Evolutionary conservation across 2,329 filamentous ascomycete species (phyloP), one percentile per base, ranked within the genome.

Genomic region (Fusarium subglutinans): DNA sequence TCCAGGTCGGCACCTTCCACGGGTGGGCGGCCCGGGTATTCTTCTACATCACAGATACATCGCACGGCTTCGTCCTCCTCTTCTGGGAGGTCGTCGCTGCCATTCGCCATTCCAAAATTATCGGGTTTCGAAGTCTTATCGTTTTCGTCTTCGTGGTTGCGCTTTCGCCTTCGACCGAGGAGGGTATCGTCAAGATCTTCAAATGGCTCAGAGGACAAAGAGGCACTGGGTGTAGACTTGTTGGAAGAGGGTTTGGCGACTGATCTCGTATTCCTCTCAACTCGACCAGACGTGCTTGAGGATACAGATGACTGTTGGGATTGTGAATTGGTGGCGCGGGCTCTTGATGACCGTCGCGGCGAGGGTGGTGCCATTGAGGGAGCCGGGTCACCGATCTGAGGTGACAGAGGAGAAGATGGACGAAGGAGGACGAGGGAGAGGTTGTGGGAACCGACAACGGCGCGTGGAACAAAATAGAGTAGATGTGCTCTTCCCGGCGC

Each of bases 1-100:
- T 91, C 87, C 72, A 86, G 82, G 78, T 90, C 86, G 79, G 87
- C 86, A 66, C 89, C 87, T 74, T 91, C 88, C 77, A 89, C 88
- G 64, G 89, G 89, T 66, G 93, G 89, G 78, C 91, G 93, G 61
- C 96, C 96, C 28, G 96, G 96, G 84, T 98, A 98, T 66, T 99
- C 96, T 80, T 97, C 94, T 78, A 93, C 92, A 77, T 95, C 95
- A 84, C 96, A 99, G 74, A 99, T 92, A 85, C 96, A 99, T 76
- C 96, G 91, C 80, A 98, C 98, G 63, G 96, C 91, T 85, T 98
- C 96, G 80, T 98, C 95, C 82, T 98, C 94, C 79, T 93, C 93
- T 59, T 84, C 82, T 68, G 94, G 93, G 55, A 92, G 88, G 64
- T 94, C 91, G 71, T 91, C 90, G 68, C 87, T 89, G 73, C 92